Base-by-base conservation (phyloP, 331 rosid genomes). In the Pyracantha coccinea region DNA sequence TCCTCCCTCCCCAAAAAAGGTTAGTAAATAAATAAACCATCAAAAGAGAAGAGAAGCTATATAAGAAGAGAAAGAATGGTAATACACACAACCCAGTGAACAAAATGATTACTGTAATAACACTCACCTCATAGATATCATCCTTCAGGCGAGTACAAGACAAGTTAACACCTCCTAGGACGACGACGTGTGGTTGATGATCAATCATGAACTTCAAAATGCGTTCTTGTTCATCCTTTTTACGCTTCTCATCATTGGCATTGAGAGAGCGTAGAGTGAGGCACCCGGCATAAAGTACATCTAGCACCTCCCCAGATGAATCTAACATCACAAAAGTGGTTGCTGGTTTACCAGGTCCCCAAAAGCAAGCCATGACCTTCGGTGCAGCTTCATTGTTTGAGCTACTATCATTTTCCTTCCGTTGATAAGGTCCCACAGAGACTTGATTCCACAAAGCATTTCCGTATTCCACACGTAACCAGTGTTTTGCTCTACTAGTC, bases 351-450 rank as follows among this genome's bases (percentile, higher is more conserved):
- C 97, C 97, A 68, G 97, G 97, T 71, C 99, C 97, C 97, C 97
- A 95, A 80, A 91, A 95, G 86, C 99, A 95, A 53, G 99, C 99
- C 97, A 95, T 90, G 81, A 95, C 99, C 90, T 93, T 83, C 28
- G 97, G 97, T 80, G 96, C 91, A 85, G 97, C 91, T 79, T 95
- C 99, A 35, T 92, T 97, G 50, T 92, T 97, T 23, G 96, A 86
- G 77, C 85, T 81, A 38, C 81, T 85, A 61, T 95, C 99, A 85
- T 85, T 92, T 71, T 92, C 99, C 81, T 89, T 95, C 72, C 89
- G 90, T 68, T 92, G 97, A 83, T 95, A 95, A 59, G 97, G 99
- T 58, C 97, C 97, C 73, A 95, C 86, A 73, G 97, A 95, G 76
- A 92, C 88, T 91, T 92, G 92, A 80, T 33, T 90, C 97, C 97